Evolutionary conservation across 169 alveolate species (phyloP).

Genomic region (Neospora caninum): DNA sequence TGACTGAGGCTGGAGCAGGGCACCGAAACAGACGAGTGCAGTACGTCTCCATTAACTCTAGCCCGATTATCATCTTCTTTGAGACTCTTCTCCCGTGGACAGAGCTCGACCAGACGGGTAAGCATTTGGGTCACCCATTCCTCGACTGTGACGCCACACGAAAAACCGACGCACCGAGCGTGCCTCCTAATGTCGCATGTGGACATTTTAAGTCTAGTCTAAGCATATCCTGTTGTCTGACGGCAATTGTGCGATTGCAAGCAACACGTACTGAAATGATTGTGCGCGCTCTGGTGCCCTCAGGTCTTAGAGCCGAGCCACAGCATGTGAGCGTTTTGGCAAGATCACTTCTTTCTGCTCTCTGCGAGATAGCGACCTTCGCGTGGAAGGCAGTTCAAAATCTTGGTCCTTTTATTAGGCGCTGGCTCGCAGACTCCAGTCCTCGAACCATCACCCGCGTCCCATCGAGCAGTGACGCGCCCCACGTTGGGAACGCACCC

Average conservation of each 20-base stretch:
- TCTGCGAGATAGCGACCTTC: neutral
- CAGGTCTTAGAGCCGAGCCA: conserved; percentile 9
- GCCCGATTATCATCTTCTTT: conserved; percentile 33
- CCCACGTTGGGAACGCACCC: too few species aligned
- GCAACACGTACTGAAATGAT: neutral
- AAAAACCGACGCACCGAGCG: too few species aligned
- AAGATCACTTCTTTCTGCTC: conserved; percentile 9
- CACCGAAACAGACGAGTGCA: neutral
- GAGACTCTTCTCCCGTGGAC: conserved; percentile 58
- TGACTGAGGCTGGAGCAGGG: neutral
- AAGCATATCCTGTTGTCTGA: neutral
- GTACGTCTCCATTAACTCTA: conserved; percentile 22
- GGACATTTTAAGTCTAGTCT: neutral
- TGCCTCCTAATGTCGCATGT: too few species aligned
- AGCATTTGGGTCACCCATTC: neutral
- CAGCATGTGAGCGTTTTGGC: neutral
- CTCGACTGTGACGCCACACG: neutral
- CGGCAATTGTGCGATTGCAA: neutral
- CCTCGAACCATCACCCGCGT: neutral
- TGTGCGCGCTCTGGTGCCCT: neutral
- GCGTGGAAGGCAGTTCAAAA: neutral
- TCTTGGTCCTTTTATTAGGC: neutral
- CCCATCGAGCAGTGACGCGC: too few species aligned
- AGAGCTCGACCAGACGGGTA: conserved; percentile 49
- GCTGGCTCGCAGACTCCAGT: neutral